Evolutionary conservation across 805 yeast species (phyloP).

Genomic region (Yarrowia porcina): DNA sequence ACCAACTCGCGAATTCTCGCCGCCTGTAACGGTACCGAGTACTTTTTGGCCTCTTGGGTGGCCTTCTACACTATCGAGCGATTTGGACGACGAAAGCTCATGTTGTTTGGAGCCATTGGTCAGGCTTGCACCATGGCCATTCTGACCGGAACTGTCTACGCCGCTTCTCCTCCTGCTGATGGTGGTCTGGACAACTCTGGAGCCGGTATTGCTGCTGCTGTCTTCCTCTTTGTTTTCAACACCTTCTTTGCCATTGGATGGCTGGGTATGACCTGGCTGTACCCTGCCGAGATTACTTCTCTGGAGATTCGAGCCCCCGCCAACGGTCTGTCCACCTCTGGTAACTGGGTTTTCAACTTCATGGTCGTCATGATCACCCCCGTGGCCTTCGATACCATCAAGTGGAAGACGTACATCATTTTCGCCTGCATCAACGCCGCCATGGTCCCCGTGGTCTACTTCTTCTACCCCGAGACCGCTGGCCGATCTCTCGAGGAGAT

Average conservation of each 20-base stretch:
- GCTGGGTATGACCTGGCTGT: slow-evolving; percentile 21
- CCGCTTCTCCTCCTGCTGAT: slow-evolving; percentile 1
- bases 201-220: slow-evolving; percentile 15
- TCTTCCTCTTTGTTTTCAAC: slow-evolving; percentile 20
- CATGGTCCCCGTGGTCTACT: slow-evolving; percentile 26
- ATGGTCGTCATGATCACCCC: slow-evolving; percentile 24
- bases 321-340: slow-evolving; percentile 24
- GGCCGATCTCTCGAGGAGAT: slow-evolving; percentile 25
- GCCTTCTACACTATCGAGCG: slow-evolving; percentile 40
- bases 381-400: slow-evolving; percentile 21
- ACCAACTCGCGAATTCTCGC: slow-evolving; percentile 31
- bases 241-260: slow-evolving; percentile 26
- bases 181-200: slow-evolving; percentile 15
- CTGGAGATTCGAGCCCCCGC: slow-evolving; percentile 22
- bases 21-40: slow-evolving; percentile 43
- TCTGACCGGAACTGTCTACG: slow-evolving; percentile 27
- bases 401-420: slow-evolving; percentile 15
- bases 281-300: slow-evolving; percentile 24
- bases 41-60: slow-evolving; percentile 60
- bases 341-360: slow-evolving; percentile 22
- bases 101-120: slow-evolving; percentile 68
- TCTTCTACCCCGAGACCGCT: slow-evolving; percentile 26
- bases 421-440: slow-evolving; percentile 25
- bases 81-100: slow-evolving; percentile 68
- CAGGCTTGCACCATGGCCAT: slow-evolving; percentile 42